Evolutionary conservation across 176 grass and related monocot species (phyloP).

Genomic region (Themeda triandra): DNA sequence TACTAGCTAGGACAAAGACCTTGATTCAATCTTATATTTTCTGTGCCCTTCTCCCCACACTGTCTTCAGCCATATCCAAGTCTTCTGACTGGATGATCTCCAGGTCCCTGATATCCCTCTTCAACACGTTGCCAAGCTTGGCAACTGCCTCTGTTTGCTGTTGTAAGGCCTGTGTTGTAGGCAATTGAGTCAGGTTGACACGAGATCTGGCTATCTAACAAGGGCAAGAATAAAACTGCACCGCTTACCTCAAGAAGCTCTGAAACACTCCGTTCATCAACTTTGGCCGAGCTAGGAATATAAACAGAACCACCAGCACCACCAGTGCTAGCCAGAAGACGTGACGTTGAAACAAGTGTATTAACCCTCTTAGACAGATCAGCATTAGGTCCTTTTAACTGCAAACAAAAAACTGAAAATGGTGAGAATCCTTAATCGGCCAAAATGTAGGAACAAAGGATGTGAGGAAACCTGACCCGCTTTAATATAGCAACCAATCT

Average conservation of each 20-base stretch:
- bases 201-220: not conserved
- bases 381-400: constrained; percentile 77
- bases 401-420: constrained; percentile 3
- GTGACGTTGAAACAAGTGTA: constrained; percentile 67
- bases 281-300: constrained; percentile 65
- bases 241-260: constrained; percentile 68
- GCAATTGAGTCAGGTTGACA: constrained; percentile 5
- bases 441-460: not conserved
- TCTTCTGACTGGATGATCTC: constrained; percentile 78
- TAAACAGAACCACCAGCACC: constrained; percentile 46
- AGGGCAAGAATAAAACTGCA: not conserved
- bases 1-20: not conserved
- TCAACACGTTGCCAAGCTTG: constrained; percentile 82
- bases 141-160: constrained; percentile 92
- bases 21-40: constrained; percentile 19
- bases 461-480: constrained; percentile 41
- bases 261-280: constrained; percentile 68
- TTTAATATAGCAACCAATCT: constrained; percentile 61
- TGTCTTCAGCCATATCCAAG: constrained; percentile 45
- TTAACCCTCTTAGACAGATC: constrained; percentile 83
- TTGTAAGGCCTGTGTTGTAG: constrained; percentile 58
- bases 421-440: not conserved
- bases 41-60: constrained; percentile 19
- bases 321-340: constrained; percentile 59
- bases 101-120: constrained; percentile 82